Conservation (phyloP, 257 asterid species). For the Solanum dulcamara region DNA sequence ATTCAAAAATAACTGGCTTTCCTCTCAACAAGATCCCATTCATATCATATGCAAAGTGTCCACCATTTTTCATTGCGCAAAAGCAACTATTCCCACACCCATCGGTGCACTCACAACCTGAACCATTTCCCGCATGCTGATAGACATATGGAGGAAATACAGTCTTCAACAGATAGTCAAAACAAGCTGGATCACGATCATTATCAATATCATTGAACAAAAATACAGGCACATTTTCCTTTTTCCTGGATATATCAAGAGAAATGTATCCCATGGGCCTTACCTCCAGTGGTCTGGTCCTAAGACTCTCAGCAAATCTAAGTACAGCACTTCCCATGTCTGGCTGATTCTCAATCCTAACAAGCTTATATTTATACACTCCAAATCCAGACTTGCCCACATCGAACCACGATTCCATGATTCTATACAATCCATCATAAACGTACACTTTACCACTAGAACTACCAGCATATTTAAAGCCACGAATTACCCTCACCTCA, state of each 20-base stretch:
- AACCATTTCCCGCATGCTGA: conserved; percentile 15
- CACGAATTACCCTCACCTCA: conserved; percentile 85
- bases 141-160: conserved; percentile 43
- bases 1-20: conserved; percentile 68
- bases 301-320: conserved; percentile 47
- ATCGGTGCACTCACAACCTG: conserved; percentile 54
- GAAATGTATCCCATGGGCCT: conserved; percentile 61
- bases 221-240: conserved; percentile 53
- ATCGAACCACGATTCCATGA: conserved; percentile 61
- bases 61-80: conserved; percentile 65
- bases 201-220: conserved; percentile 61
- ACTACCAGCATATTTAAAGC: conserved; percentile 63
- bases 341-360: conserved; percentile 51
- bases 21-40: conserved; percentile 69
- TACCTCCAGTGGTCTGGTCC: conserved; percentile 31
- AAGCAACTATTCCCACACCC: conserved; percentile 53
- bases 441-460: conserved; percentile 67
- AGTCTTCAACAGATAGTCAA: conserved; percentile 36
- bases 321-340: conserved; percentile 63
- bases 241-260: conserved; percentile 55
- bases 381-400: conserved; percentile 76
- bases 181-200: conserved; percentile 44
- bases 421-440: conserved; percentile 68
- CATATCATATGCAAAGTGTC: conserved; percentile 52
- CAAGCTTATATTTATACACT: conserved; percentile 59